These are phyloP conservation scores for Alternaria atra DNA, from an alignment of 2,329 filamentous ascomycete genomes.

Conservation along the genomic window DNA sequence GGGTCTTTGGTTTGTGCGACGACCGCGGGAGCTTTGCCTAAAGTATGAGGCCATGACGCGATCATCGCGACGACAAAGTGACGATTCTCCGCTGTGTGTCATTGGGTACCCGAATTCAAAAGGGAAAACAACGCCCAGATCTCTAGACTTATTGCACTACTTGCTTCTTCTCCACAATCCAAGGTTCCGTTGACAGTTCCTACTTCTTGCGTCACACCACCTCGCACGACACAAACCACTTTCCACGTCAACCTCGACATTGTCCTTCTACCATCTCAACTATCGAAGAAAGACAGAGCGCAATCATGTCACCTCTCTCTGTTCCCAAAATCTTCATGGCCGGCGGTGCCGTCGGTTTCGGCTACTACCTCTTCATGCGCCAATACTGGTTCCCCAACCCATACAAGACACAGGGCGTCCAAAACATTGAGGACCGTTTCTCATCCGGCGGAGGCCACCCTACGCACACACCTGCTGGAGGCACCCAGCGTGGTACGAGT, in stretches of 20 bases:
- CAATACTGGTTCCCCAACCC: constrained; percentile 52
- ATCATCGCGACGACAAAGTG: constrained; percentile 33
- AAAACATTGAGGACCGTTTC: constrained; percentile 48
- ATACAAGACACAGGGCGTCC: constrained; percentile 47
- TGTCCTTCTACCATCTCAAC: not conserved
- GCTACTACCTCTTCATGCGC: constrained; percentile 49
- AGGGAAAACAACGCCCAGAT: constrained; percentile 8
- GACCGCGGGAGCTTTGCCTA: constrained; percentile 29
- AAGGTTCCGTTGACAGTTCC: not conserved
- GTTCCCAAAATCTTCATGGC: constrained; percentile 51
- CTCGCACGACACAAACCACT: constrained; percentile 1
- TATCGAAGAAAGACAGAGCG: not conserved
- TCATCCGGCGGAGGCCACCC: constrained; percentile 43
- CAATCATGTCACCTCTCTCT: constrained; percentile 41
- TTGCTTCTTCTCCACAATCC: constrained; percentile 14
- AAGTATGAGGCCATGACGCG: constrained; percentile 41
- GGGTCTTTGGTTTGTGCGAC: constrained; percentile 4
- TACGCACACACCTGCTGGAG: constrained; percentile 43
- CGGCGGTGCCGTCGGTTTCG: constrained; percentile 46
- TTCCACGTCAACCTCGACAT: constrained; percentile 2
- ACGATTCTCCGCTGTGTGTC: constrained; percentile 14
- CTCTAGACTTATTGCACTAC: constrained; percentile 3
- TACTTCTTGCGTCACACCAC: constrained; percentile 3
- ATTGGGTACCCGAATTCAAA: constrained; percentile 12
- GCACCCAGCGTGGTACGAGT: constrained; percentile 38